phyloP scores from a whole-genome alignment of 2,329 filamentous ascomycete species.

The Chaetomium olivaceum region DNA sequence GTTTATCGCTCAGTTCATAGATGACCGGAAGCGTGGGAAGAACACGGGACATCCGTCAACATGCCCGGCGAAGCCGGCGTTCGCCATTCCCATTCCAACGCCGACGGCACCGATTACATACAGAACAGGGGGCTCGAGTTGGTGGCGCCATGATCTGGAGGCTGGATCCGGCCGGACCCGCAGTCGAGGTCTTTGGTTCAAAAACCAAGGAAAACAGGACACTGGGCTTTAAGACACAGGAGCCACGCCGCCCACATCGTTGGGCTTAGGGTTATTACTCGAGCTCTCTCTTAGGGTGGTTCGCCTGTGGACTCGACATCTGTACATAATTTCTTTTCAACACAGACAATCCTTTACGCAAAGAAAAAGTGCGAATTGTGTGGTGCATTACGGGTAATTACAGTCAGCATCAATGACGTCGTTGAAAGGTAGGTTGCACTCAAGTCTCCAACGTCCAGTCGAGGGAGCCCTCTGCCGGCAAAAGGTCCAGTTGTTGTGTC shows the following conservation, averaged over 20 bases:
- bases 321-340: background rate
- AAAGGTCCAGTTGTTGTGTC: no score
- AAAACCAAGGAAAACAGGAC: background rate
- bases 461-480: background rate
- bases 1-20: background rate
- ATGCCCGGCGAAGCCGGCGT: background rate
- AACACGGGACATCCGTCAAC: background rate
- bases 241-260: background rate
- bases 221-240: background rate
- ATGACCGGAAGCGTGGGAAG: background rate
- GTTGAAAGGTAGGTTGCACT: background rate
- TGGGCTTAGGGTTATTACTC: background rate
- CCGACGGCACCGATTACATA: background rate
- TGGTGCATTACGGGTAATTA: background rate
- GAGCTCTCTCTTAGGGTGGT: background rate
- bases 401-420: background rate
- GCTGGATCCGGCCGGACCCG: background rate
- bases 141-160: slow-evolving; percentile 9
- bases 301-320: background rate
- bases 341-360: no score
- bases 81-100: background rate
- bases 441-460: background rate
- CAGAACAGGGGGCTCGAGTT: background rate
- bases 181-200: background rate
- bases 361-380: no score